Evolutionary conservation across 176 grass and related monocot genomes (phyloP).

Genomic region (Carex myosuroides): DNA sequence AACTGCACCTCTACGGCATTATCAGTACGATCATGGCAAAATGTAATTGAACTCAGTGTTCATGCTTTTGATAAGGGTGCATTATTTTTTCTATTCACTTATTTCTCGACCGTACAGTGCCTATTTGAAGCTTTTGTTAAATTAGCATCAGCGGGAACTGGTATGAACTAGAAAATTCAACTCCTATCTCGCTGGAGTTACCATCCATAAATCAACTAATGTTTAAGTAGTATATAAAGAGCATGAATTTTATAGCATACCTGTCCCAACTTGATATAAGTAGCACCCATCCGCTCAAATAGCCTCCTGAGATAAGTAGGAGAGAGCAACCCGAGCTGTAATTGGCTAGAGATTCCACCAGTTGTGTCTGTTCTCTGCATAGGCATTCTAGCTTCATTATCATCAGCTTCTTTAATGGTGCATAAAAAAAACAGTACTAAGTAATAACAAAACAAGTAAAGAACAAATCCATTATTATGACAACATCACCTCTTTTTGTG

Average conservation of each 20-base stretch:
- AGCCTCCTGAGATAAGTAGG: conserved; percentile 72
- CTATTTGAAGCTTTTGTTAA: neutral
- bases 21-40: neutral
- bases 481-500: neutral
- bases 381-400: conserved; percentile 4
- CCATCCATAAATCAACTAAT: neutral
- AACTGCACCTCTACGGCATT: conserved; percentile 46
- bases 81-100: neutral
- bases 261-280: conserved; percentile 98
- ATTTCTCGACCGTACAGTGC: neutral
- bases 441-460: neutral
- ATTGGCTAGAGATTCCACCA: conserved; percentile 46
- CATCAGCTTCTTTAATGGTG: neutral
- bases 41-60: neutral
- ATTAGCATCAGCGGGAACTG: neutral
- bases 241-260: conserved; percentile 17
- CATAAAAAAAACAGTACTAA: neutral
- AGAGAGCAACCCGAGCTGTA: conserved; percentile 78
- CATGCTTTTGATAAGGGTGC: neutral
- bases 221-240: neutral
- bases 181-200: neutral
- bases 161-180: neutral
- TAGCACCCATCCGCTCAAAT: conserved; percentile 95
- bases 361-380: conserved; percentile 56
- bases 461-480: neutral